Percentiles rank a stretch among this genome's conserved stretches.
phyloP scores from a whole-genome alignment of 192 early-diverging fungal genomes.

The Entrophospora sp. region DNA sequence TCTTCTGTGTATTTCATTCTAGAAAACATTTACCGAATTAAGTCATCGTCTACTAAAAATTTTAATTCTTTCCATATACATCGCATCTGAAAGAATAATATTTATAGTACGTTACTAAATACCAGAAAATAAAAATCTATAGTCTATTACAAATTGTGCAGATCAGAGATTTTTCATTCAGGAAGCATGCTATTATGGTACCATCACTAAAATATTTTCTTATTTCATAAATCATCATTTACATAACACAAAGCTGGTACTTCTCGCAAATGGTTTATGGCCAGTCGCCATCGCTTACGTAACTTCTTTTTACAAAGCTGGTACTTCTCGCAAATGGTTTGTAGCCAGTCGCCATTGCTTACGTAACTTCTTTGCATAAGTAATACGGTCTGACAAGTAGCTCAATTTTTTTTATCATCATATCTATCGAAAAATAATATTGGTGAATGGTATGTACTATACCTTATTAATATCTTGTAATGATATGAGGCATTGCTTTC shows the following conservation, averaged over 20 bases:
- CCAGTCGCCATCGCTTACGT: neutral
- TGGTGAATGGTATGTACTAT: neutral
- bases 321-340: constrained; percentile 16
- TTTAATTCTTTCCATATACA: constrained; percentile 1
- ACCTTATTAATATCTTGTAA: neutral
- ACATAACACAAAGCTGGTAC: neutral
- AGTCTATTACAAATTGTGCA: neutral
- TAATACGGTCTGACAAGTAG: neutral
- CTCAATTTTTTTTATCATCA: constrained; percentile 1
- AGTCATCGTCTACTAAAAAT: constrained; percentile 2
- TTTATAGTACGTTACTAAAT: neutral
- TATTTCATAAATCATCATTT: neutral
- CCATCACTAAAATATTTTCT: neutral
- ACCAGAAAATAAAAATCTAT: neutral
- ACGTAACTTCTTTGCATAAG: neutral
- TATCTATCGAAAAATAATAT: neutral
- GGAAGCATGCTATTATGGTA: neutral
- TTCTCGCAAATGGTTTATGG: constrained; percentile 8
- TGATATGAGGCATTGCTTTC: constrained; percentile 3
- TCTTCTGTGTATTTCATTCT: constrained; percentile 10
- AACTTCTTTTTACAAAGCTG: neutral
- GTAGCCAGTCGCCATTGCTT: neutral
- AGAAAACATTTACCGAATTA: neutral
- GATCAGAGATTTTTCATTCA: neutral
- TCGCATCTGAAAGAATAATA: constrained; percentile 2